Conservation (phyloP, 208 protist genomes). For the Leptomonas seymouri region DNA sequence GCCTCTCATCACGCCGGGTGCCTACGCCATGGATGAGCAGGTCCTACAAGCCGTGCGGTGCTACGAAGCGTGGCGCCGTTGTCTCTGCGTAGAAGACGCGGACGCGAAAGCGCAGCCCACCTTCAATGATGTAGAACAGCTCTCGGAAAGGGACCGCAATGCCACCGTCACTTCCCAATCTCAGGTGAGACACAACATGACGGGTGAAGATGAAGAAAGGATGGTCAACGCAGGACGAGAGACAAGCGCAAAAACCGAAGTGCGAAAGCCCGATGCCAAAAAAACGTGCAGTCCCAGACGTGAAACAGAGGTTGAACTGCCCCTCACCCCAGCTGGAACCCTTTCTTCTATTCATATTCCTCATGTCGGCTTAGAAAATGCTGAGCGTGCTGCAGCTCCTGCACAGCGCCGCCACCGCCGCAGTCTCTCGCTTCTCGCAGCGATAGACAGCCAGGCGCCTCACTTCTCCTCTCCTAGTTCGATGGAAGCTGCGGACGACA, state of each 20-base stretch:
- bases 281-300: not conserved
- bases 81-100: slow-evolving; percentile 5
- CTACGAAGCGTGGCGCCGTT: slow-evolving; percentile 30
- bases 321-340: not conserved
- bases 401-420: not conserved
- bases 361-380: not conserved
- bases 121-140: not conserved
- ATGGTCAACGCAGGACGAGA: too few relatives aligned
- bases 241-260: not conserved
- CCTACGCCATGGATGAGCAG: slow-evolving; percentile 20
- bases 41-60: slow-evolving; percentile 23
- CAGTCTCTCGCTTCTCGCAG: not conserved
- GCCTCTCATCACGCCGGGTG: not conserved
- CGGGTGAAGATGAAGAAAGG: too few relatives aligned
- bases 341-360: not conserved
- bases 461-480: not conserved
- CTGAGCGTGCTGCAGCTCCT: not conserved
- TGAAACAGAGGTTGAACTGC: not conserved
- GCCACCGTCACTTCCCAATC: too few relatives aligned
- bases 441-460: not conserved
- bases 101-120: not conserved
- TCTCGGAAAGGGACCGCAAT: too few relatives aligned
- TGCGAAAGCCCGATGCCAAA: not conserved
- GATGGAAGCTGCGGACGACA: not conserved
- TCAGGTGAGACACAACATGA: too few relatives aligned